Evolutionary conservation across 257 asterid species (phyloP), one percentile per base, ranked within the genome.

Genomic region (Forsythia viridissima): DNA sequence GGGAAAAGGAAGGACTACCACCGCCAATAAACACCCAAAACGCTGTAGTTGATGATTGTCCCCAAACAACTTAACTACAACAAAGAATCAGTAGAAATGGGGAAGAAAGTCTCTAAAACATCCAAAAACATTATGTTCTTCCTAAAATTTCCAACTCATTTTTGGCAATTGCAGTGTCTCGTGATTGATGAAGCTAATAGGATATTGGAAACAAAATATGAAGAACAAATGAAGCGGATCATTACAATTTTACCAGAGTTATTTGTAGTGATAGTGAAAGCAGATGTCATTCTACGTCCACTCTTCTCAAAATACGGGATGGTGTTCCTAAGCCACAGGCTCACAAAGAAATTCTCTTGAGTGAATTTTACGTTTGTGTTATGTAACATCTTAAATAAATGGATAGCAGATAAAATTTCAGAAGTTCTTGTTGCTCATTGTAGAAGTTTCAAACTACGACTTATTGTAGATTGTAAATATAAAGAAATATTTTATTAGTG

Each of bases 151-250:
- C 24, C 10, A 55, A 30, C 34, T 30, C 34, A 30, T 30, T 85
- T 67, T 55, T 73, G 71, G 77, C 67, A 79, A 84, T 77, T 86
- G 93, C 94, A 95, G 99, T 93, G 98, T 83, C 97, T 95, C 34
- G 68, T 91, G 66, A 90, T 95, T 75, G 98, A 95, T 82, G 99
- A 95, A 87, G 99, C 99, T 79, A 98, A 95, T 82, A 85, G 99
- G 87, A 93, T 95, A 76, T 81, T 95, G 86, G 99, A 95, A 90
- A 92, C 89, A 20, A 95, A 95, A 76, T 95, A 93, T 79, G 99
- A 92, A 87, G 94, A 91, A 74, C 97, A 95, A 82, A 95, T 95
- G 97, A 91, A 88, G 87, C 93, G 89, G 77, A 93, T 95, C 61
- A 85, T 93, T 36, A 93, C 80, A 80, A 80, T 88, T 80, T 88